phyloP scores from a whole-genome alignment of 2,329 filamentous ascomycete species.

The Cladophialophora carrionii region DNA sequence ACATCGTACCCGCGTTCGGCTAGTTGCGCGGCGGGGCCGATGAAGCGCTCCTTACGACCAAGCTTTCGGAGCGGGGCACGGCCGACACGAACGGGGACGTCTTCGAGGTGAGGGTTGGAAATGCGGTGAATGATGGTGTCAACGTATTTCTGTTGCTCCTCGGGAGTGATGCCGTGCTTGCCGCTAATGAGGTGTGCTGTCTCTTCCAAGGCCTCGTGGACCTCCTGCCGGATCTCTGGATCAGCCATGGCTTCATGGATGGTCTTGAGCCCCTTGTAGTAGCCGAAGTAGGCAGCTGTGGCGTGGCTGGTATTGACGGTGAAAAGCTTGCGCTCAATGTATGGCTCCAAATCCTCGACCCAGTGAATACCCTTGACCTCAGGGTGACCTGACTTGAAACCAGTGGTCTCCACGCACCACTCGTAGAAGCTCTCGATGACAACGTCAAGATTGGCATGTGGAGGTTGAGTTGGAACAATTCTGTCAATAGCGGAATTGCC shows the following conservation, averaged over 20 bases:
- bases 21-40: constrained; percentile 86
- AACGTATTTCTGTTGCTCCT: constrained; percentile 84
- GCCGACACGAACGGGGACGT: constrained; percentile 91
- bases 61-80: constrained; percentile 94
- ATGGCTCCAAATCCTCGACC: constrained; percentile 87
- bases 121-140: constrained; percentile 91
- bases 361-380: constrained; percentile 87
- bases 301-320: constrained; percentile 99
- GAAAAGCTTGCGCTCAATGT: constrained; percentile 99
- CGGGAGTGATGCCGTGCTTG: constrained; percentile 77
- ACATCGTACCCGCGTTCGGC: constrained; percentile 77
- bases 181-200: constrained; percentile 81
- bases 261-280: constrained; percentile 80
- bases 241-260: constrained; percentile 89
- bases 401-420: constrained; percentile 91
- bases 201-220: constrained; percentile 78
- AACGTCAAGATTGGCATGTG: constrained; percentile 80
- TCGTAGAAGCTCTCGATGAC: constrained; percentile 98
- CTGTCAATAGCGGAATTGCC: constrained; percentile 98
- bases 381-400: constrained; percentile 74
- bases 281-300: constrained; percentile 92
- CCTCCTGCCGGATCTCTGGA: constrained; percentile 74
- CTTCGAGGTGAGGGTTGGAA: constrained; percentile 77
- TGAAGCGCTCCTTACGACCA: constrained; percentile 91
- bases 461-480: constrained; percentile 89